phyloP scores from a whole-genome alignment of 768 basidiomycete species.

The Macrolepiota fuliginosa region DNA sequence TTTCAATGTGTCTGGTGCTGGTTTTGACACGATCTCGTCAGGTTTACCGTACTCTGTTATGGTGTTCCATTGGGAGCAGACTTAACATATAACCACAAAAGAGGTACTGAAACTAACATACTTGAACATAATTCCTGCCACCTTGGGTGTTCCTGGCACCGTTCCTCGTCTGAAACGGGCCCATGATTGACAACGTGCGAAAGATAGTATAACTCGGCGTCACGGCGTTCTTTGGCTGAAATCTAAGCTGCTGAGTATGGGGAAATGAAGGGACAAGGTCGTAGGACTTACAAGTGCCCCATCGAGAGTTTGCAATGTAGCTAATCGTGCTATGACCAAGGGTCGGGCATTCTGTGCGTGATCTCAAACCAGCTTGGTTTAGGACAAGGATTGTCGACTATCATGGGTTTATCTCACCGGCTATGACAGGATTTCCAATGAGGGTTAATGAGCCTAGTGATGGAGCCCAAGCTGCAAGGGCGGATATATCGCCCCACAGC shows the following conservation, averaged over 20 bases:
- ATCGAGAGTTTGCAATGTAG: slow-evolving; percentile 62
- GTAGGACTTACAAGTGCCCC: slow-evolving; percentile 52
- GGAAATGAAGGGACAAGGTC: slow-evolving; percentile 5
- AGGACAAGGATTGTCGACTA: slow-evolving; percentile 1
- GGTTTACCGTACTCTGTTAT: slow-evolving; percentile 58
- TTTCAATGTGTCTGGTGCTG: slow-evolving; percentile 50
- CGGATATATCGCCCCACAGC: slow-evolving; percentile 64
- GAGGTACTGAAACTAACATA: slow-evolving; percentile 28
- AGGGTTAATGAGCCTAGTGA: slow-evolving; percentile 57
- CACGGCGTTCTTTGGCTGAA: slow-evolving; percentile 65
- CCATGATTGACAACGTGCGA: slow-evolving; percentile 55
- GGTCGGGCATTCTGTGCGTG: slow-evolving; percentile 46
- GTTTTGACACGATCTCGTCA: slow-evolving; percentile 29
- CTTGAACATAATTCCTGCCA: slow-evolving; percentile 65
- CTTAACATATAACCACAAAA: slow-evolving; percentile 2
- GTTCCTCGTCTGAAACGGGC: slow-evolving; percentile 39
- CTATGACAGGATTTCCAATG: slow-evolving; percentile 60
- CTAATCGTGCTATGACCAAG: slow-evolving; percentile 64
- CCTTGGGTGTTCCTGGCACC: slow-evolving; percentile 53
- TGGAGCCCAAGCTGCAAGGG: slow-evolving; percentile 68
- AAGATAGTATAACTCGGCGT: slow-evolving; percentile 82
- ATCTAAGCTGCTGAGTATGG: slow-evolving; percentile 42
- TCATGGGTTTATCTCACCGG: slow-evolving; percentile 36
- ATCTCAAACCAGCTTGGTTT: slow-evolving; percentile 30
- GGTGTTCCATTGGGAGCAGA: not conserved